These are phyloP conservation scores for Pichia insulana DNA, from an alignment of 805 yeast genomes.

Conservation along the genomic window DNA sequence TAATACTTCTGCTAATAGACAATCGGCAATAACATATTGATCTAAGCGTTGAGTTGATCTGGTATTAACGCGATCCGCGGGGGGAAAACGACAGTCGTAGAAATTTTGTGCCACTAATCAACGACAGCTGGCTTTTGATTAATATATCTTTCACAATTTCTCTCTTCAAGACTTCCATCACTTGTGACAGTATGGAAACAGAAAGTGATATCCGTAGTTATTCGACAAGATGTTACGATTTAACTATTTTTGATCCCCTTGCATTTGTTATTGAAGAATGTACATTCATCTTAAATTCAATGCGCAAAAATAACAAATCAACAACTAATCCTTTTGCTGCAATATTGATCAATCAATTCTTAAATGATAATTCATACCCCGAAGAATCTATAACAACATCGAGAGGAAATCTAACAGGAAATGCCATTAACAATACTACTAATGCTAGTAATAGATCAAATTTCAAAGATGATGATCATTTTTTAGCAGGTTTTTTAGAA, in stretches of 20 bases:
- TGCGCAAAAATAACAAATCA: conserved; percentile 78
- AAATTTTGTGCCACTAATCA: too few relatives aligned
- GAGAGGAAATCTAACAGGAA: not conserved
- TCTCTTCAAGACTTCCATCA: too few relatives aligned
- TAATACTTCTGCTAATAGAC: too few relatives aligned
- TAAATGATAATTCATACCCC: conserved; percentile 21
- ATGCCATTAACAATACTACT: not conserved
- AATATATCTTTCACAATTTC: too few relatives aligned
- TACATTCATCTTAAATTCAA: conserved; percentile 73
- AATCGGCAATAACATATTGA: too few relatives aligned
- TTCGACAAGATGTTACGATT: too few relatives aligned
- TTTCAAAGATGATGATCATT: conserved; percentile 38
- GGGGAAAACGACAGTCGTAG: too few relatives aligned
- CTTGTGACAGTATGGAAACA: too few relatives aligned
- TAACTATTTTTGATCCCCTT: conserved; percentile 49
- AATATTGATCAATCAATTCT: conserved; percentile 52
- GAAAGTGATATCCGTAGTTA: not conserved
- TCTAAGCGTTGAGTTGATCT: too few relatives aligned
- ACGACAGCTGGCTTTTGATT: too few relatives aligned
- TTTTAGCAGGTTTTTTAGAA: conserved; percentile 72
- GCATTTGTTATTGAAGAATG: conserved; percentile 86
- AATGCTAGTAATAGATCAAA: conserved; percentile 22
- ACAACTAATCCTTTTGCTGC: conserved; percentile 69
- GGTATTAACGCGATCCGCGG: too few relatives aligned
- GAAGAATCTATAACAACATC: conserved; percentile 17